Evolutionary conservation across 495 filamentous ascomycete species (phyloP), one percentile per base, ranked within the genome.

Genomic region (Friedmanniomyces endolithicus): DNA sequence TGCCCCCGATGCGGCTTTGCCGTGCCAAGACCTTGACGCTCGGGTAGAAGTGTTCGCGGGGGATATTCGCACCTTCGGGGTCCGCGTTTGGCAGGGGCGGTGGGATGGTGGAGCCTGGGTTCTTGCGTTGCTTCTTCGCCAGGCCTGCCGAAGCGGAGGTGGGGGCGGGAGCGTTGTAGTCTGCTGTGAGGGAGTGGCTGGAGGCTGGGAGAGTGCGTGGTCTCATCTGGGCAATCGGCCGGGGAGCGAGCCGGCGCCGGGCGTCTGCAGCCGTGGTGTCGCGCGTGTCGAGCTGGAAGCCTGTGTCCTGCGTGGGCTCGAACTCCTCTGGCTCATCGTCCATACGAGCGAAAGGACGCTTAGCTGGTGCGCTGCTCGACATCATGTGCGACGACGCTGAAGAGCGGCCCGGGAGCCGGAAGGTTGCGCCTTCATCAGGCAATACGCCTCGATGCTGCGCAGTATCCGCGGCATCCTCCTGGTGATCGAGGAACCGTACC

Each of bases 401-500:
- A 25, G 61, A 11, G 11, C 31, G 55, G 16, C 23, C 50, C 6
- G 41, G 44, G 29, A 33, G n/a, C n/a, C 53, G 22, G 40, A 22
- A 50, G 14, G 11, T 11, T 34, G 11, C n/a, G 20, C 16, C 50
- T 47, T 33, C 11, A 16, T 22, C 44, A 9, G 33, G 27, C 46
- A 19, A 3, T 53, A 39, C 20, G 20, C 31, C 52, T 64, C 54
- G 29, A 34, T 56, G 17, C 64, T 62, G 57, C 65, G 62, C 40
- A 20, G 73, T 50, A 19, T 64, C 48, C 31, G 57, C 39, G 12
- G 70, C 72, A 55, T 65, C 57, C 2, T 56, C 39, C 52, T 77
- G 72, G 9, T 49, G 64, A 60, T 76, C 74, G 16, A 71, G 52
- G 14, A 76, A 66, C 1, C 37, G 29, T 23, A 9, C 27, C 3